Evolutionary conservation across 495 filamentous ascomycete species (phyloP), one percentile per base, ranked within the genome.

Genomic region (Penicillium argentinense): DNA sequence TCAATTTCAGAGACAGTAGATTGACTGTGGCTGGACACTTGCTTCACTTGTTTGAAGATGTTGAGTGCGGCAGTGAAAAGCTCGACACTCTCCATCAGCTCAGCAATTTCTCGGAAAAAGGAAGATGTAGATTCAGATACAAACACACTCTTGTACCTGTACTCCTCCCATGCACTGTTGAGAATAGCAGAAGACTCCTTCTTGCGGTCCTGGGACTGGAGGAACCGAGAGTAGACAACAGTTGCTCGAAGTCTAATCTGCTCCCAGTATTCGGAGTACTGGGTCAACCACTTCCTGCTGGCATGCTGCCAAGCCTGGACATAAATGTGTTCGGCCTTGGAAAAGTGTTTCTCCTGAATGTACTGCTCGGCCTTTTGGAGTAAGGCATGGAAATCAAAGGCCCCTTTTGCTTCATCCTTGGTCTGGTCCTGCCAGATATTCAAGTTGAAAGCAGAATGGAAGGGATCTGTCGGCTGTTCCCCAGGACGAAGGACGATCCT

Each of bases 41-140:
- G n/a, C n/a, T n/a, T n/a, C n/a, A n/a, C n/a, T n/a, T 64, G 58
- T 52, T 65, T 69, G 51, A 62, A 66, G 32, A 71, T 64, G 4
- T 48, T 56, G n/a, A 71, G 51, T 14, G 66, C 64, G 13, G 64
- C 39, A 27, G 52, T 51, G 9, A 57, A 62, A 17, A 71, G 39
- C 1, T 59, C 58, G 3, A 71, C 64, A 13, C 56, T 45, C 5
- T 58, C 56, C 68, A 71, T 71, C 16, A 66, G 39, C 34, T 56
- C 58, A 17, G 68, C 68, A 12, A 71, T 58, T 14, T 66, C 53
- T 16, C 60, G 36, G 45, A 66, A 63, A 33, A 68, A 53, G 14
- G 54, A 42, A 8, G 54, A 48, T 5, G 60, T 54, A 12, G 53
- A 53, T 38, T 66, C 56, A 0, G 60, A 56, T 7, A 56, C 51